Evolutionary conservation across 225 moss, liverwort and hornwort genomes (phyloP).

Genomic region (Bryoerythrophyllum caledonicum): DNA sequence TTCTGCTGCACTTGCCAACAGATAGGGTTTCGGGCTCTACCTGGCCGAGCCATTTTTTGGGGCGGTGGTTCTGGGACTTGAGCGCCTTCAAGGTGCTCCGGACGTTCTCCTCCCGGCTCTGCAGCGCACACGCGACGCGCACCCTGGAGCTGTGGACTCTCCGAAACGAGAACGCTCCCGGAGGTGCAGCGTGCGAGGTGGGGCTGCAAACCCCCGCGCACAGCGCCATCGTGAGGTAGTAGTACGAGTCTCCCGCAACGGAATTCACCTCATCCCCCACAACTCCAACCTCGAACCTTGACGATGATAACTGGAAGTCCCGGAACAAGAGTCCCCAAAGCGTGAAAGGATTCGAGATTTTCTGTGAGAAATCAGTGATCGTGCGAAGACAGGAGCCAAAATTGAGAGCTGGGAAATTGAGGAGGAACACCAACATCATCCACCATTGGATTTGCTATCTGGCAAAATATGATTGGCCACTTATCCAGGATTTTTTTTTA

Average conservation of each 20-base stretch:
- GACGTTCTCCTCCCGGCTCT: slow-evolving; percentile 49
- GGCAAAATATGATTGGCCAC: too few relatives aligned
- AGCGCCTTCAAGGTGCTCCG: slow-evolving; percentile 71
- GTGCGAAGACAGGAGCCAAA: too few relatives aligned
- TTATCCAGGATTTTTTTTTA: too few relatives aligned
- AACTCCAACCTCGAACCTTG: not conserved
- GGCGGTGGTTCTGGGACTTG: slow-evolving; percentile 78
- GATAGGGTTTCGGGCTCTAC: not conserved
- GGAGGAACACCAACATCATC: too few relatives aligned
- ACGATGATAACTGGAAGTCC: too few relatives aligned
- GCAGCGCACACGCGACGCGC: slow-evolving; percentile 33
- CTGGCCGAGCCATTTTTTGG: slow-evolving; percentile 74
- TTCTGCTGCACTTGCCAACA: not conserved
- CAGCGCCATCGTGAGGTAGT: slow-evolving; percentile 26
- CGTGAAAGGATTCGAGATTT: too few relatives aligned
- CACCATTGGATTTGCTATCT: too few relatives aligned
- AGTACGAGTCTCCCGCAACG: not conserved
- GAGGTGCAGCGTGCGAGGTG: slow-evolving; percentile 6
- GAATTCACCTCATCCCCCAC: not conserved
- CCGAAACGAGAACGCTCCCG: not conserved
- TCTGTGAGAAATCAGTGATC: too few relatives aligned
- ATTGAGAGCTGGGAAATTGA: too few relatives aligned
- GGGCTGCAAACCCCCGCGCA: slow-evolving; percentile 29
- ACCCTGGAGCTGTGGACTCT: slow-evolving; percentile 15
- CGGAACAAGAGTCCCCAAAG: too few relatives aligned